phyloP scores from a whole-genome alignment of 192 early-diverging fungal genomes.

The Phycomyces blakesleeanus region DNA sequence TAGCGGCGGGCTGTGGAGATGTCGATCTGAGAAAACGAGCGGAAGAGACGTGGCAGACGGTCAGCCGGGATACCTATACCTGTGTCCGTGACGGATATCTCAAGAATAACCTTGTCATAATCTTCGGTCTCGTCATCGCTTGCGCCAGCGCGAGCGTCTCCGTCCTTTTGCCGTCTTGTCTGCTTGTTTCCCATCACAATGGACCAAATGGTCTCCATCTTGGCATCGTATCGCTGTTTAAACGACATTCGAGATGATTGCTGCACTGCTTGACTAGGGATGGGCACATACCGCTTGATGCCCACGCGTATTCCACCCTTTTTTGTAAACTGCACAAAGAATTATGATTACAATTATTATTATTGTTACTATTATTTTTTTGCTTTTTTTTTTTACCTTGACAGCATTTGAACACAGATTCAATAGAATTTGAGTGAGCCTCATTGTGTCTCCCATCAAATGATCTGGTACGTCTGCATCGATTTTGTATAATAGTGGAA shows the following conservation, averaged over 20 bases:
- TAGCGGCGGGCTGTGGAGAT: conserved; percentile 53
- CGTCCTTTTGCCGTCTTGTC: not conserved
- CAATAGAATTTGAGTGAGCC: conserved; percentile 47
- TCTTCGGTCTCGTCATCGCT: conserved; percentile 13
- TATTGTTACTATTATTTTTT: no score
- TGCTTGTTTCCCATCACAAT: conserved; percentile 18
- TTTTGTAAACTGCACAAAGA: conserved; percentile 30
- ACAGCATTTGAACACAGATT: conserved; percentile 55
- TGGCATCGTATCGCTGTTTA: conserved; percentile 37
- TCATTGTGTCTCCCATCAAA: conserved; percentile 50
- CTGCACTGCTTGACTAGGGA: conserved; percentile 13
- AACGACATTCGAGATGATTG: conserved; percentile 9
- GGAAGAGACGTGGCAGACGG: conserved; percentile 53
- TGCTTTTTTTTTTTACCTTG: no score
- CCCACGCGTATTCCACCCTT: conserved; percentile 29
- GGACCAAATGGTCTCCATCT: conserved; percentile 30
- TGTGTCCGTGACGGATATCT: conserved; percentile 51
- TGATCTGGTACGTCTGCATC: conserved; percentile 47
- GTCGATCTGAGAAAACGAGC: conserved; percentile 63
- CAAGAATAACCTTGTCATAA: conserved; percentile 25
- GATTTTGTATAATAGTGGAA: conserved; percentile 50
- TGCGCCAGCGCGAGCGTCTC: conserved; percentile 16
- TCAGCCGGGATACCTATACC: conserved; percentile 62
- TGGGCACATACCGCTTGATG: conserved; percentile 28
- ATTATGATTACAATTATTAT: not conserved